phyloP scores from a whole-genome alignment of 495 filamentous ascomycete species.

The Entonaema liquescens region DNA sequence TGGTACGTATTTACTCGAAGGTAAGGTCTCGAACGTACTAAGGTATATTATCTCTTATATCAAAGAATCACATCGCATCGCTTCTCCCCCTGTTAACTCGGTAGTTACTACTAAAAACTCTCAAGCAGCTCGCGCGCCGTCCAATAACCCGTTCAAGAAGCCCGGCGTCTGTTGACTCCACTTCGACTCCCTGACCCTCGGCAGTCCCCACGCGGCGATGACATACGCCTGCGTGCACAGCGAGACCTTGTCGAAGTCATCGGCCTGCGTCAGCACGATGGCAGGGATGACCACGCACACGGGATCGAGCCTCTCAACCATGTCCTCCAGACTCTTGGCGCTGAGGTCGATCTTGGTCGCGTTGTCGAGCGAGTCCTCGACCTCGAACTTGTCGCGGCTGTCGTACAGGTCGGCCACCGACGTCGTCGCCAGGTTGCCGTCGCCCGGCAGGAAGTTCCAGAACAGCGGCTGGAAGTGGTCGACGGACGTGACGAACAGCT shows the following conservation, averaged over 20 bases:
- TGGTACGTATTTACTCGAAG: too few species aligned
- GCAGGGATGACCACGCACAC: not conserved
- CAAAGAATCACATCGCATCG: too few species aligned
- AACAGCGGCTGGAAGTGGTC: not conserved
- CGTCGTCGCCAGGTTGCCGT: too few species aligned
- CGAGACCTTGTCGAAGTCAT: not conserved
- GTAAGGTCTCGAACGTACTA: too few species aligned
- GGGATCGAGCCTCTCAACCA: not conserved
- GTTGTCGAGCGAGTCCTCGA: not conserved
- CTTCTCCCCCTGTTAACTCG: too few species aligned
- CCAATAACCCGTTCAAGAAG: not conserved
- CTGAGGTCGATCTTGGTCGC: not conserved
- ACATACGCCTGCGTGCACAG: not conserved
- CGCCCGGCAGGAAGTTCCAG: not conserved
- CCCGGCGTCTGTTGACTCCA: not conserved
- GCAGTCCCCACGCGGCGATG: not conserved
- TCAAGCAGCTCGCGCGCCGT: too few species aligned
- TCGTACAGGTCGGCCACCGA: not conserved
- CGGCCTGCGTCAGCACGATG: not conserved
- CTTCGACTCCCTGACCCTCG: not conserved
- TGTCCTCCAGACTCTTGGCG: not conserved
- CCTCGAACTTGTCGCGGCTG: not conserved
- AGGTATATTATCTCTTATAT: too few species aligned
- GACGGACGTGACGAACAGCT: not conserved
- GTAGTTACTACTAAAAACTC: too few species aligned